A percentile compares a stretch with the other conserved stretches of the same genome.
These are phyloP conservation scores for Xylaria palmicola DNA, from an alignment of 495 filamentous ascomycete species.

Conservation along the genomic window DNA sequence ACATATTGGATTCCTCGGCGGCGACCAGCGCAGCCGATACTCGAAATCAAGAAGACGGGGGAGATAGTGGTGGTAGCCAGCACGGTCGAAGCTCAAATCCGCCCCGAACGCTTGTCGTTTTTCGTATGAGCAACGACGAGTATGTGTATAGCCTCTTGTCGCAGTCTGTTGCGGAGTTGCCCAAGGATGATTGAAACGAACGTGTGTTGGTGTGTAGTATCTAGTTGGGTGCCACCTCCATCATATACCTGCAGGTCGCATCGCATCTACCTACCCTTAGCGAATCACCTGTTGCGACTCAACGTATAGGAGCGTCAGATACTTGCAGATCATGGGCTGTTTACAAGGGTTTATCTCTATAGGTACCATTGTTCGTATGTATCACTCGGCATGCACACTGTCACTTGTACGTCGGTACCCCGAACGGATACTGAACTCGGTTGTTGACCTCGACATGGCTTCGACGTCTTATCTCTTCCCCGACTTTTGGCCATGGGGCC, in stretches of 20 bases:
- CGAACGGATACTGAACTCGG: neutral
- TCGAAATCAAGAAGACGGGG: neutral
- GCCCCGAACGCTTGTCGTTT: no score
- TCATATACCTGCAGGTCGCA: conserved; percentile 7
- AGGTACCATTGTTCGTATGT: neutral
- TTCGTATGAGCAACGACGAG: neutral
- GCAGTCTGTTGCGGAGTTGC: neutral
- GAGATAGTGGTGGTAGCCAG: neutral
- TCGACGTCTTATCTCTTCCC: conserved; percentile 15
- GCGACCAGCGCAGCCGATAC: neutral
- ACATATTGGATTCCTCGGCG: neutral
- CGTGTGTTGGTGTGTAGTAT: neutral
- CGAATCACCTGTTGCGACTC: neutral
- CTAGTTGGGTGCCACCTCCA: conserved; percentile 8
- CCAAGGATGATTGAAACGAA: neutral
- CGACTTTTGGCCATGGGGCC: conserved; percentile 4
- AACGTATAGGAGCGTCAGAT: conserved; percentile 1
- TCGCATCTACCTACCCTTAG: neutral
- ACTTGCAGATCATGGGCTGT: conserved; percentile 4
- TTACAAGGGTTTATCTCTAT: conserved; percentile 11
- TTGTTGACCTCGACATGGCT: neutral
- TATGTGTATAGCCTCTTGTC: no score
- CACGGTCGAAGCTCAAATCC: no score
- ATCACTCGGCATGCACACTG: neutral
- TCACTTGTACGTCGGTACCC: neutral